Evolutionary conservation across 495 filamentous ascomycete genomes (phyloP), one percentile per base, ranked within the genome.

Genomic region (Tetracladium marchalianum): DNA sequence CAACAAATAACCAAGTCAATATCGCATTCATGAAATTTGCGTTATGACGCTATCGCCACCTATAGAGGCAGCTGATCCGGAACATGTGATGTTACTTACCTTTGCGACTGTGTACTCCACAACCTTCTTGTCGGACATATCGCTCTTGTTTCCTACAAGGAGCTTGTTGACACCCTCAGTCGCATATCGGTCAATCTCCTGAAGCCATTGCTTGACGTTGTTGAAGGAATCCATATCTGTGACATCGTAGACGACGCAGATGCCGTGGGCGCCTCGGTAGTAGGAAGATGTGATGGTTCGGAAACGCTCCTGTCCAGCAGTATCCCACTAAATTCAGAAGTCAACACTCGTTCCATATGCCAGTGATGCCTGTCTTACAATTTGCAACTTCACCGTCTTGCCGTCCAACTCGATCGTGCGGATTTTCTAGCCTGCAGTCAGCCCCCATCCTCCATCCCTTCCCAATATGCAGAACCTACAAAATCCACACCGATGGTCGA

Each of bases 181-280:
- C 51, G 92, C 92, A 58, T 98, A 97, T 58, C 93, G 81, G 69
- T 98, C 93, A 54, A 98, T 98, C 71, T 98, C 93, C 65, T 97
- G 93, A 48, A 98, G 83, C 92, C 92, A 98, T 75, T 97, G 93
- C 84, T 97, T 96, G 57, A 98, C 93, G 71, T 97, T 97, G 79
- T 97, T 97, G 87, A 97, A 98, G 36, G 86, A 93, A 69, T 97
- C 93, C 93, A 96, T 97, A 64, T 98, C 93, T 36, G 92, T 98
- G 62, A 98, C 93, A 80, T 98, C 92, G 75, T 96, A 98, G 62
- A 98, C 92, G 44, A 98, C 92, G 69, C 92, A 98, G 71, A 98
- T 98, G 57, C 92, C 92, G 66, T 98, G 93, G 56, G 92, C 92
- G 44, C 77, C 92, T 62, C 92, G 85, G 75, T 98, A 98, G 80